Base-by-base conservation (phyloP, 1,139 yeast species). In the Kluyveromyces sp. region DNA sequence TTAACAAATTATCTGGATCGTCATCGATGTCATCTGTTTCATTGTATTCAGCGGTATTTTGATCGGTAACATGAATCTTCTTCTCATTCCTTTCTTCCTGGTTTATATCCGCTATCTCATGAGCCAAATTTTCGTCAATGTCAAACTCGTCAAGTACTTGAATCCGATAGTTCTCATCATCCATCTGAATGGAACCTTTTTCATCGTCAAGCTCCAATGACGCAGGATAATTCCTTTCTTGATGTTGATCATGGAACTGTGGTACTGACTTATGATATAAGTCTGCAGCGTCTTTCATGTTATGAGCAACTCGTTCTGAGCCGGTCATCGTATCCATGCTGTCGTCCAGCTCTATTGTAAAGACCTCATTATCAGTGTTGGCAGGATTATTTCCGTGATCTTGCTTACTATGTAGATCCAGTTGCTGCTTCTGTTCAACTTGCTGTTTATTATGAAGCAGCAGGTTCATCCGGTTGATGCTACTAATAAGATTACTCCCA, bases 81-180 rank as follows among this genome's bases (percentile, higher is more conserved):
- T 46, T 45, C 11, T 41, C 40, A 18, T 36, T 43, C 30, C 39
- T 43, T 32, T 42, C 37, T 29, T 46, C 41, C 11, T 38, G 43
- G 12, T 47, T 48, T 16, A 25, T 20, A 15, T 25, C 44, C n/a
- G 26, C 39, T 3, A 36, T 46, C 17, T 36, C 43, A 18, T 44
- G 46, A 18, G 41, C 43, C 22, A 36, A 40, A 18, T 43, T 42
- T 12, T 40, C 43, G 13, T 40, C 42, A 3, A 44, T 33, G 3
- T 42, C 44, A 15, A 31, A 33, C 13, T 37, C 43, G 18, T 40
- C 42, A n/a, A 30, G 36, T 16, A 36, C 36, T 4, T 33, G 17
- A 35, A 39, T 39, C 25, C 40, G 40, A 17, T 29, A 30, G 16
- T 32, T 39, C 26, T 42, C 34, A 20, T 39, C 11, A 11, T 25